phyloP scores from a whole-genome alignment of 75 land plant species.

The Gnetum montanum region DNA sequence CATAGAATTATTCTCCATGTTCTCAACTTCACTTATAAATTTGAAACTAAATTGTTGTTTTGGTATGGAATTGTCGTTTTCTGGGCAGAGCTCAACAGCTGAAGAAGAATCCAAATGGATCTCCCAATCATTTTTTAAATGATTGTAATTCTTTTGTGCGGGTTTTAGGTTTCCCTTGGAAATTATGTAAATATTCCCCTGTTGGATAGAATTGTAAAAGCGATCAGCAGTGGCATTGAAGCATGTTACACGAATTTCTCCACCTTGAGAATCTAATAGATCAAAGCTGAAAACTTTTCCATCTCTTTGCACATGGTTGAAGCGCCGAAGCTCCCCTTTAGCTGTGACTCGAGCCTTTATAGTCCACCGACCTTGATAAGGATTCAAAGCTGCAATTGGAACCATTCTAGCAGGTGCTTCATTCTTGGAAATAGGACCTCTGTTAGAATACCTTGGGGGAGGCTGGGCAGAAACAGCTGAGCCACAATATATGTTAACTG shows the following conservation, averaged over 20 bases:
- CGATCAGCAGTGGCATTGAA: slow-evolving; percentile 90
- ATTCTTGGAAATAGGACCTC: slow-evolving; percentile 81
- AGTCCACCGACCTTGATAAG: slow-evolving; percentile 92
- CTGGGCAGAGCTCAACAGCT: slow-evolving; percentile 61
- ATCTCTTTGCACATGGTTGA: slow-evolving; percentile 79
- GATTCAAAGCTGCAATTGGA: slow-evolving; percentile 88
- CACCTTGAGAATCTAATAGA: slow-evolving; percentile 88
- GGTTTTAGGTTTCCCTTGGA: slow-evolving; percentile 77
- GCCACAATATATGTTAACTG: slow-evolving; percentile 18
- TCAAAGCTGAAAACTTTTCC: slow-evolving; percentile 95
- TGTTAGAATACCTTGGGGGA: slow-evolving; percentile 55
- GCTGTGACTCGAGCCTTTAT: slow-evolving; percentile 91
- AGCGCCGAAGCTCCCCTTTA: slow-evolving; percentile 75
- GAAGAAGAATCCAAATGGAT: slow-evolving; percentile 65
- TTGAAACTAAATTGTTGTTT: slow-evolving; percentile 66
- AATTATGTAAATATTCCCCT: slow-evolving; percentile 71
- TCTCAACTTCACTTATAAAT: slow-evolving; percentile 74
- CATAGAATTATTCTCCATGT: slow-evolving; percentile 58
- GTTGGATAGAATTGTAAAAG: slow-evolving; percentile 70
- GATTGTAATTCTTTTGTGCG: slow-evolving; percentile 77
- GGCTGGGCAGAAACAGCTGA: slow-evolving; percentile 59
- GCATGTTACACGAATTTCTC: slow-evolving; percentile 93
- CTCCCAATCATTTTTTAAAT: slow-evolving; percentile 80
- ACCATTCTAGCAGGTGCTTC: slow-evolving; percentile 79
- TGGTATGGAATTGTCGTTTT: slow-evolving; percentile 73